A percentile compares a stretch with the other conserved stretches of the same genome.
Evolutionary conservation across 2,329 filamentous ascomycete genomes (phyloP).

Genomic region (Oidium heveae): DNA sequence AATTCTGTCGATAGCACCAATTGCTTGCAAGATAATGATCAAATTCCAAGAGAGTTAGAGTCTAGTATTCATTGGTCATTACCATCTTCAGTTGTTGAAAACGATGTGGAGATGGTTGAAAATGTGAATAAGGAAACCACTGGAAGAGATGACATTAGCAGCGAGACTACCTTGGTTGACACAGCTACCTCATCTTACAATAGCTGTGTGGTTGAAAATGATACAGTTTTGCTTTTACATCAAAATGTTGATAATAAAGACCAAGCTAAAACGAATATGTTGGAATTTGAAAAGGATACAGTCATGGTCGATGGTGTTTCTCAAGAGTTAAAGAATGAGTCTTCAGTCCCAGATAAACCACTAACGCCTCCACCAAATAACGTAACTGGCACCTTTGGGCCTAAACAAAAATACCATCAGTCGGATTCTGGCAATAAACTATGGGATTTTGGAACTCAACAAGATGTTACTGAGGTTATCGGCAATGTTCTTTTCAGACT

Average conservation of each 20-base stretch:
- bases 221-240: constrained; percentile 9
- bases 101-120: constrained; percentile 14
- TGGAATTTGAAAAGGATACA: constrained; percentile 4
- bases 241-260: background rate
- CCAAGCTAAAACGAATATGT: background rate
- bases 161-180: constrained; percentile 18
- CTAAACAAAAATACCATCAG: constrained; percentile 10
- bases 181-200: constrained; percentile 5
- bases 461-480: constrained; percentile 92
- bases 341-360: constrained; percentile 10
- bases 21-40: background rate
- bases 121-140: constrained; percentile 7
- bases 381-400: constrained; percentile 12
- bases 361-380: constrained; percentile 15
- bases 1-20: constrained; percentile 7
- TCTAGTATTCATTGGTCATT: constrained; percentile 3
- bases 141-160: constrained; percentile 12
- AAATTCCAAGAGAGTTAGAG: background rate
- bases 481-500: constrained; percentile 75
- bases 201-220: constrained; percentile 13
- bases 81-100: background rate
- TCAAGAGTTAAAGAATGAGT: constrained; percentile 12
- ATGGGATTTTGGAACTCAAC: constrained; percentile 28
- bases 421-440: constrained; percentile 12
- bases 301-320: constrained; percentile 6